These are phyloP conservation scores for Mrakia frigida DNA, from an alignment of 768 basidiomycete genomes.

Conservation along the genomic window DNA sequence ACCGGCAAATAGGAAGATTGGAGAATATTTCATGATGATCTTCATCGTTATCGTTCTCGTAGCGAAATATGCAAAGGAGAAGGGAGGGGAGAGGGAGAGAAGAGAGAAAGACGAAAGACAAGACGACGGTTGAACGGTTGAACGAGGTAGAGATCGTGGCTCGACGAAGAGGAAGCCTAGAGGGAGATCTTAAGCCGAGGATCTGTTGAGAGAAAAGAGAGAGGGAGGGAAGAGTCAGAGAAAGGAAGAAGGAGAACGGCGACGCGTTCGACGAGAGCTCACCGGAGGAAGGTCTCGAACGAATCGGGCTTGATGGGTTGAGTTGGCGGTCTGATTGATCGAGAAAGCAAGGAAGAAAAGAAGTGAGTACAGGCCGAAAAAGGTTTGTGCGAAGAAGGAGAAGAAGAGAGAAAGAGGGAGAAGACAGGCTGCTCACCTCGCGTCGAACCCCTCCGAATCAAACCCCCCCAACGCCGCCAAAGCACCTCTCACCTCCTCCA, in stretches of 20 bases:
- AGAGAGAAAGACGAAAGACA: too few species aligned
- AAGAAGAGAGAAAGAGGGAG: not conserved
- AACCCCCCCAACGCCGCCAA: not conserved
- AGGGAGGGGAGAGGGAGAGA: too few species aligned
- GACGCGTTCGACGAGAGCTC: not conserved
- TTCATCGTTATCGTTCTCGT: too few species aligned
- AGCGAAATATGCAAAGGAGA: too few species aligned
- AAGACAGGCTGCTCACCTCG: not conserved
- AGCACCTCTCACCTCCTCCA: not conserved
- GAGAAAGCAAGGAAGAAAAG: too few species aligned
- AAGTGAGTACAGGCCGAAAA: too few species aligned
- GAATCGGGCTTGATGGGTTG: not conserved
- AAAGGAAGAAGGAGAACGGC: not conserved
- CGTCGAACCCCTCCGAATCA: not conserved
- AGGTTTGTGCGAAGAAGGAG: too few species aligned
- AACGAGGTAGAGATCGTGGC: too few species aligned
- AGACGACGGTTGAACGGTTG: too few species aligned
- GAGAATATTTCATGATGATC: too few species aligned
- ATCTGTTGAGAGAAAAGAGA: not conserved
- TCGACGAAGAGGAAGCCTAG: too few species aligned
- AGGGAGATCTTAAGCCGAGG: not conserved
- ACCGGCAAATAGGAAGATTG: too few species aligned
- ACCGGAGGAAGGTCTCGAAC: conserved; percentile 7
- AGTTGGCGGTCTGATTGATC: not conserved
- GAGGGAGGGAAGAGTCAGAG: not conserved